A percentile compares a stretch with the other conserved stretches of the same genome.
Conservation (phyloP, 2,329 filamentous ascomycete species). For the Chaetomiaceae sp. region DNA sequence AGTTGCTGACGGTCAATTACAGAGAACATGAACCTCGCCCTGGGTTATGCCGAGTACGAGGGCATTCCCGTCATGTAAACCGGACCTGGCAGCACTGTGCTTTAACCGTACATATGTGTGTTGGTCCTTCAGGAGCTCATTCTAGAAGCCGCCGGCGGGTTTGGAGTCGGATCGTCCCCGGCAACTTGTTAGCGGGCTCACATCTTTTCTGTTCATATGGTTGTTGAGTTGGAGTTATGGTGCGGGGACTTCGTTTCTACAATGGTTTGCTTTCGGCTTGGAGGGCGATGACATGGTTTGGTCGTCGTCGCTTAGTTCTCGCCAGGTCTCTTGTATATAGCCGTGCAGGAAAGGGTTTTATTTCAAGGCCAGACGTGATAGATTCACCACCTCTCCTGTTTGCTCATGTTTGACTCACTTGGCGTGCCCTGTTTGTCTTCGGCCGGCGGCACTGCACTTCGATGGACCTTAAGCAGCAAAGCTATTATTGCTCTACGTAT, state of each 20-base stretch:
- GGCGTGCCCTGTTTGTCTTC: no score
- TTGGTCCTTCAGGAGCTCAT: background rate
- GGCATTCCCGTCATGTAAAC: slow-evolving; percentile 62
- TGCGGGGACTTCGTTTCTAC: background rate
- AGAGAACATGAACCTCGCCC: slow-evolving; percentile 93
- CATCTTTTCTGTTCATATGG: background rate
- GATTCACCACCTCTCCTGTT: background rate
- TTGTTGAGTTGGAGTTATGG: slow-evolving; percentile 6
- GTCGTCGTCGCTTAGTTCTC: background rate
- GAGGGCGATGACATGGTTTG: background rate
- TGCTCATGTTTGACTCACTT: no score
- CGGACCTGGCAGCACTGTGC: background rate
- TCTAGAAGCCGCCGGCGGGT: no score
- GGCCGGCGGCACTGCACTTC: no score
- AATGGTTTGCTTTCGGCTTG: background rate
- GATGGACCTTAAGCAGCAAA: no score
- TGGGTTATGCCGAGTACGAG: slow-evolving; percentile 84
- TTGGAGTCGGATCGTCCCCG: background rate
- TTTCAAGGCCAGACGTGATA: background rate
- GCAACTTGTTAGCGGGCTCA: slow-evolving; percentile 1
- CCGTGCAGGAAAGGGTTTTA: background rate
- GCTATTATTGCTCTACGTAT: no score
- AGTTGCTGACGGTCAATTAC: slow-evolving; percentile 18
- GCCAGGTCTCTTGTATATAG: slow-evolving; percentile 13
- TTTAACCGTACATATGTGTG: background rate